Base-by-base conservation (phyloP, 768 basidiomycete species). In the Termitomyces sp. region DNA sequence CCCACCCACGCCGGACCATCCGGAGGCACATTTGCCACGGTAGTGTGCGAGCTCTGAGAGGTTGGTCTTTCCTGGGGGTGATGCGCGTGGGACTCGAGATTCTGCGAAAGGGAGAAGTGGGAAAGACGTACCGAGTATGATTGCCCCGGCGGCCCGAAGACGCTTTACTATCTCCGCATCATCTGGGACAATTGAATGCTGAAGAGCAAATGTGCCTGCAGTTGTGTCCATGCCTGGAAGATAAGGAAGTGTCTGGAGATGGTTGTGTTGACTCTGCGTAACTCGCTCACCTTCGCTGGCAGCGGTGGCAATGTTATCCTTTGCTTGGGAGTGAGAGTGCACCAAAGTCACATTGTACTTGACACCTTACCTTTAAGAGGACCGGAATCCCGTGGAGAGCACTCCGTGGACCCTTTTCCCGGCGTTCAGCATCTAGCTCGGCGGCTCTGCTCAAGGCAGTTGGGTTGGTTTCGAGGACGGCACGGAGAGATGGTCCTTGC, bases 401-500 rank as follows among this genome's bases (percentile, higher is more conserved):
- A 12, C 82, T 74, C 30, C 82, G 75, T 35, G 75, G 72, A 5
- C 82, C 80, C 44, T 61, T 70, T 5, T 13, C 58, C 53, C 73
- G 72, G 41, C 82, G 71, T 61, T 78, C 84, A 1, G 57, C 50
- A 49, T 86, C 85, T 23, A 84, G 67, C 0, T 68, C 73, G 1
- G 79, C 81, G 14, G 87, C 87, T 65, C 80, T 75, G 13, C 56
- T 62, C 13, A 87, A 70, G 3, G 85, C 85, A 4, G 74, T 75
- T 0, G 80, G 76, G 49, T 85, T 89, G 0, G 70, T 71, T 56
- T 88, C 87, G n/a, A 86, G 69, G 5, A 88, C 76, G 0, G 86
- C 86, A 7, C 77, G 81, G 10, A 89, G 70, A 40, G 70, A 69
- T 13, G 85, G 80, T 1, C 86, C 85, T 55, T 82, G 72, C 10